Conservation (phyloP, 2,329 filamentous ascomycete genomes). For the Colletotrichum tofieldiae region DNA sequence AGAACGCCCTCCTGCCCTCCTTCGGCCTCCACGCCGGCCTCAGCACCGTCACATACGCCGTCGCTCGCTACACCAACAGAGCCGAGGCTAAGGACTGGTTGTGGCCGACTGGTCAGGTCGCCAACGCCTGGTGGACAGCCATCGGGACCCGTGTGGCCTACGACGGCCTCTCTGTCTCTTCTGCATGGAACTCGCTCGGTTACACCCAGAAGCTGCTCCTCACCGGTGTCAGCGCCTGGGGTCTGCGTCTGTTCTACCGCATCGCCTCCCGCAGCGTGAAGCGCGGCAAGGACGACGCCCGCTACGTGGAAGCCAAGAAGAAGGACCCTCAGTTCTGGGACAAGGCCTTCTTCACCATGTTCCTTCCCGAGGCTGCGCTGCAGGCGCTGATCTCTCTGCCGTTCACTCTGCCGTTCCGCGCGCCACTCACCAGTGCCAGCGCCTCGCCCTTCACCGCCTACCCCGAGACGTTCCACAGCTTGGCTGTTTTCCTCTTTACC, state of each 20-base stretch:
- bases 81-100: slow-evolving; percentile 74
- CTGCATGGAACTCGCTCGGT: slow-evolving; percentile 63
- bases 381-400: slow-evolving; percentile 71
- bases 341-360: slow-evolving; percentile 67
- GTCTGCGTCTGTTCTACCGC: slow-evolving; percentile 69
- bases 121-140: slow-evolving; percentile 74
- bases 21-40: slow-evolving; percentile 68
- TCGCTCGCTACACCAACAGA: slow-evolving; percentile 66
- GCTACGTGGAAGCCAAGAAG: slow-evolving; percentile 67
- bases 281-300: slow-evolving; percentile 69
- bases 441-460: slow-evolving; percentile 35
- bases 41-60: slow-evolving; percentile 65
- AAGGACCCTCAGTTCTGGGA: slow-evolving; percentile 69
- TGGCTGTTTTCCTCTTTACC: slow-evolving; percentile 70
- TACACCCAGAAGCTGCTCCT: slow-evolving; percentile 71
- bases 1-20: slow-evolving; percentile 68
- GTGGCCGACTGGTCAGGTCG: slow-evolving; percentile 69
- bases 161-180: slow-evolving; percentile 60
- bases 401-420: slow-evolving; percentile 70
- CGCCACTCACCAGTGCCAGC: slow-evolving; percentile 47
- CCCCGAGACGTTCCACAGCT: slow-evolving; percentile 50
- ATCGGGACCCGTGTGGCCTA: slow-evolving; percentile 66
- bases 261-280: slow-evolving; percentile 64
- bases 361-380: slow-evolving; percentile 71
- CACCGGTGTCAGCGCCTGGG: slow-evolving; percentile 71